A percentile compares a stretch with the other conserved stretches of the same genome.
phyloP scores from a whole-genome alignment of 331 rosid genomes.

The Saraca asoca region DNA sequence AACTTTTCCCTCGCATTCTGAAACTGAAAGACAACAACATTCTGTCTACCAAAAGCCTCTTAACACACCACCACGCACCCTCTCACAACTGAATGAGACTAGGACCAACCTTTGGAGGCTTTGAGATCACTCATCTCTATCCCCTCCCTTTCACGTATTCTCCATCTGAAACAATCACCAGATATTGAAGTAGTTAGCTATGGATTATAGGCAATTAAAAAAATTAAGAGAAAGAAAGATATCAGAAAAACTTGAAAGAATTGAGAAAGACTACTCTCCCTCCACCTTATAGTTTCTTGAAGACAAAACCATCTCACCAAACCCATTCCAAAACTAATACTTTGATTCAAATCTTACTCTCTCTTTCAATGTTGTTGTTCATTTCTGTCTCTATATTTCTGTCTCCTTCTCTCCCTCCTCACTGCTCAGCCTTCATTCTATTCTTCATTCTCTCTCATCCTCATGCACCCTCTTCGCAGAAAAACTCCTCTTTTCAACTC shows the following conservation, averaged over 20 bases:
- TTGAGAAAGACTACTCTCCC: slow-evolving; percentile 68
- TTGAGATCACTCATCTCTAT: slow-evolving; percentile 60
- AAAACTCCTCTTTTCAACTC: slow-evolving; percentile 47
- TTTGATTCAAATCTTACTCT: slow-evolving; percentile 18
- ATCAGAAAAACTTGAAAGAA: neutral
- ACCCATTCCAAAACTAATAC: slow-evolving; percentile 44
- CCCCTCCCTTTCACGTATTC: slow-evolving; percentile 37
- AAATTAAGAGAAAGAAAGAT: neutral
- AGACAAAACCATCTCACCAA: slow-evolving; percentile 76
- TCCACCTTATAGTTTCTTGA: slow-evolving; percentile 51
- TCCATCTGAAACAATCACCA: slow-evolving; percentile 19
- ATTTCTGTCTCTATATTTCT: slow-evolving; percentile 51
- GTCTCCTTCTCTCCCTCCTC: slow-evolving; percentile 18
- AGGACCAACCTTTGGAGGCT: slow-evolving; percentile 55
- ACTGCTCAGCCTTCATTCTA: slow-evolving; percentile 18
- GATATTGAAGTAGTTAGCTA: slow-evolving; percentile 45
- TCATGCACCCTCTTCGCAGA: slow-evolving; percentile 58
- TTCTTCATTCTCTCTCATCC: slow-evolving; percentile 7
- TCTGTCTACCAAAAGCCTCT: slow-evolving; percentile 28
- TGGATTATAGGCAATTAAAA: slow-evolving; percentile 30
- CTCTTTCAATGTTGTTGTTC: slow-evolving; percentile 38
- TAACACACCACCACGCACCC: slow-evolving; percentile 31
- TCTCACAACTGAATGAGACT: slow-evolving; percentile 51
- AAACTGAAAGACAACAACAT: slow-evolving; percentile 39
- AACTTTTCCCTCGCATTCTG: slow-evolving; percentile 35